Conservation (phyloP, 1,284 basidiomycete genomes). For the Cutaneotrichosporon arboriforme region DNA sequence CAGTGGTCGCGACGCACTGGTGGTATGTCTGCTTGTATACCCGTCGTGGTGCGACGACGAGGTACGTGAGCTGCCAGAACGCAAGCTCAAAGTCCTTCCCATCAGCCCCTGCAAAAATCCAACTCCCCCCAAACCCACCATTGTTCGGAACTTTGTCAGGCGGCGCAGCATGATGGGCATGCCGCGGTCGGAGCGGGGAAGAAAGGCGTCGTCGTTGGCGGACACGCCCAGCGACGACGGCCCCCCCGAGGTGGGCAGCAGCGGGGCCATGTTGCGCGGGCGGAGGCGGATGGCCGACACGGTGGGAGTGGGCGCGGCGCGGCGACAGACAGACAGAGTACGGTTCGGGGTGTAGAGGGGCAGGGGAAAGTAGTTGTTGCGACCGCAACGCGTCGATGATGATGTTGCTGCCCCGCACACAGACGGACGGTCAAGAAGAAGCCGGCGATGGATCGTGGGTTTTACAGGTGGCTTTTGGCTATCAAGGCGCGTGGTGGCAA, state of each 20-base stretch:
- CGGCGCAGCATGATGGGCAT: conserved; percentile 71
- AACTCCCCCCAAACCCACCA: conserved; percentile 56
- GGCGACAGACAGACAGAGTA: no score
- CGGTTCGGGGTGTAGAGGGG: no score
- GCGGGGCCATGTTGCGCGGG: conserved; percentile 18
- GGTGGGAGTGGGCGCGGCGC: conserved; percentile 4
- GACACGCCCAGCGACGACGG: neutral
- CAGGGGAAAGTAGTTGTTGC: no score
- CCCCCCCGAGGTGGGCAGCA: conserved; percentile 12
- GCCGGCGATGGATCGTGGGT: no score
- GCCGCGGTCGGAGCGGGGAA: conserved; percentile 11
- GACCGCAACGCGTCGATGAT: no score
- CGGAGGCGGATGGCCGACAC: conserved; percentile 26
- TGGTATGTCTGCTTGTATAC: conserved; percentile 59
- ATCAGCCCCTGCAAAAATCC: neutral
- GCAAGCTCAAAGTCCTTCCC: conserved; percentile 89
- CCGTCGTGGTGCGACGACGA: conserved; percentile 80
- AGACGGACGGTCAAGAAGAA: no score
- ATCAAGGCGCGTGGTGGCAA: no score
- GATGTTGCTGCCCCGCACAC: no score
- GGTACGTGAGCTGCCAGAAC: conserved; percentile 85
- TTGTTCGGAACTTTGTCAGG: conserved; percentile 72
- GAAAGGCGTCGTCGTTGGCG: conserved; percentile 1
- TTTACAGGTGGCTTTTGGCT: no score
- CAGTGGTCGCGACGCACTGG: conserved; percentile 27